phyloP scores from a whole-genome alignment of 495 filamentous ascomycete species.

The Penicillium canescens region DNA sequence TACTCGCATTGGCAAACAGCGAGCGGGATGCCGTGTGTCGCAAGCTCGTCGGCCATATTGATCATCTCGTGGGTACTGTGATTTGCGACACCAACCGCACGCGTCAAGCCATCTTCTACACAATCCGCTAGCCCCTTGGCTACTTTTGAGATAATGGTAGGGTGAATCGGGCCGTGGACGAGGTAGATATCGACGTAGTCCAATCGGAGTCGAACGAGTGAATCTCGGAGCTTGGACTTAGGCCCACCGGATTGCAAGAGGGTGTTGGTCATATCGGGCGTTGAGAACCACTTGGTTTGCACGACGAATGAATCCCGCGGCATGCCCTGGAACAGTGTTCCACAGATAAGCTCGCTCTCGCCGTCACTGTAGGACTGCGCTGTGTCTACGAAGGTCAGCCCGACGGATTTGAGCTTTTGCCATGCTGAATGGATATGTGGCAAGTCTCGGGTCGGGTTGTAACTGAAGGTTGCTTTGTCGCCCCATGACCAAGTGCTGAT shows the following conservation, averaged over 20 bases:
- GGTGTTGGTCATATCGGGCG: slow-evolving; percentile 12
- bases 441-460: slow-evolving; percentile 26
- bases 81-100: slow-evolving; percentile 42
- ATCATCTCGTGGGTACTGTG: slow-evolving; percentile 42
- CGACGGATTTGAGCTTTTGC: slow-evolving; percentile 24
- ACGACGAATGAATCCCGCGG: slow-evolving; percentile 31
- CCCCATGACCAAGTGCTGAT: slow-evolving; percentile 46
- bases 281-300: slow-evolving; percentile 27
- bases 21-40: slow-evolving; percentile 16
- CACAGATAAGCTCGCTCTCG: slow-evolving; percentile 38
- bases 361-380: slow-evolving; percentile 42
- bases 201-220: slow-evolving; percentile 64
- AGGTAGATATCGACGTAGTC: slow-evolving; percentile 82
- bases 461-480: slow-evolving; percentile 41
- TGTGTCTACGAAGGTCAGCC: slow-evolving; percentile 42
- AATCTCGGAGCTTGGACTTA: slow-evolving; percentile 15
- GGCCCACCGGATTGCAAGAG: slow-evolving; percentile 20
- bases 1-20: slow-evolving; percentile 29
- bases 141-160: slow-evolving; percentile 20
- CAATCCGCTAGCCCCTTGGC: slow-evolving; percentile 36
- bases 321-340: slow-evolving; percentile 32
- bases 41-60: slow-evolving; percentile 30
- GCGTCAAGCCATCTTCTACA: slow-evolving; percentile 36
- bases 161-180: slow-evolving; percentile 60
- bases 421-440: slow-evolving; percentile 36